Conservation (phyloP, 768 basidiomycete species). For the Naganishia onofrii region DNA sequence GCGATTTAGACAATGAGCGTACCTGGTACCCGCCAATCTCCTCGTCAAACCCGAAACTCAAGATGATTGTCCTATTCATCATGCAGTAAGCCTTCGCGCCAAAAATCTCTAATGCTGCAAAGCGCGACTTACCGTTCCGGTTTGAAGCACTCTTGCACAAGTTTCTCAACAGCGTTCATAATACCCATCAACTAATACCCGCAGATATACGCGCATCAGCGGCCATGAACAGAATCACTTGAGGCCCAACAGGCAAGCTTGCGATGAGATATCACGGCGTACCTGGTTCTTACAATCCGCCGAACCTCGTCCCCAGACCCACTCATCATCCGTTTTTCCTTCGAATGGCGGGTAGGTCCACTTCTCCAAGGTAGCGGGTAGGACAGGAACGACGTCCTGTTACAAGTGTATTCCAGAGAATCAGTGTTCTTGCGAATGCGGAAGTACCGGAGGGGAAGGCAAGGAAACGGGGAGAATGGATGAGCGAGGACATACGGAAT, state of each 20-base stretch:
- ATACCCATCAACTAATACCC: conserved; percentile 41
- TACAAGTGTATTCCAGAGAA: too few relatives aligned
- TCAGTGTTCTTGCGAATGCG: not conserved
- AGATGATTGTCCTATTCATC: conserved; percentile 41
- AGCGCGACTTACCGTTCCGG: conserved; percentile 57
- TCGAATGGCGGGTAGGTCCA: conserved; percentile 68
- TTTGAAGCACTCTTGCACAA: conserved; percentile 63
- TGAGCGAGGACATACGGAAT: conserved; percentile 32
- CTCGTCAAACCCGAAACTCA: conserved; percentile 66
- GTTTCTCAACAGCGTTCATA: conserved; percentile 63
- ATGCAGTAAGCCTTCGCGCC: not conserved
- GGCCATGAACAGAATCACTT: not conserved
- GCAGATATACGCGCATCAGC: not conserved
- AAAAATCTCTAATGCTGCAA: conserved; percentile 49
- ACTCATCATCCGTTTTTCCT: conserved; percentile 57
- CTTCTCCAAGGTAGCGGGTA: conserved; percentile 58
- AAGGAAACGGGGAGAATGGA: too few relatives aligned
- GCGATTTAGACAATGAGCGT: not conserved
- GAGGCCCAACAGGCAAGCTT: not conserved
- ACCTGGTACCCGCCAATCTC: conserved; percentile 55
- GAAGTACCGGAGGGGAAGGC: not conserved
- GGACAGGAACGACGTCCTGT: conserved; percentile 68
- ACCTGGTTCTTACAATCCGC: conserved; percentile 75
- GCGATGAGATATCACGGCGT: conserved; percentile 28
- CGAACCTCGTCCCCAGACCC: conserved; percentile 73